phyloP scores from a whole-genome alignment of 2,329 filamentous ascomycete species.

The Botrytis porri region DNA sequence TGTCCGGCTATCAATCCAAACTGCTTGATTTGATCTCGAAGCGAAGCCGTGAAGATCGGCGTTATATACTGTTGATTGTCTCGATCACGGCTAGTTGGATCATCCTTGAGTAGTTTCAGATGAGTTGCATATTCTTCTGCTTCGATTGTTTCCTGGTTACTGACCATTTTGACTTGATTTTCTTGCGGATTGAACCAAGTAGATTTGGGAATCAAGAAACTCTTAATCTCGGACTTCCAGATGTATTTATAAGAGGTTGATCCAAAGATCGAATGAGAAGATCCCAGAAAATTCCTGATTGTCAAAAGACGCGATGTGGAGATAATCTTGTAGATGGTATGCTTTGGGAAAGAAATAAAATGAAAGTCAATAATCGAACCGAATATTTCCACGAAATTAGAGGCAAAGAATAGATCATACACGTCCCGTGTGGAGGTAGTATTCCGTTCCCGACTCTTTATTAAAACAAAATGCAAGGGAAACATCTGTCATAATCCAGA shows the following conservation, averaged over 20 bases:
- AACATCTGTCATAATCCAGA: not conserved
- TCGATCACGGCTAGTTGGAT: not conserved
- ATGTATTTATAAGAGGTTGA: not conserved
- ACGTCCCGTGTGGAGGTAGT: not conserved
- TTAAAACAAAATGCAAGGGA: not conserved
- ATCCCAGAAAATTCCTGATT: not conserved
- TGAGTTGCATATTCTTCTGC: not conserved
- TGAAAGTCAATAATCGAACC: not conserved
- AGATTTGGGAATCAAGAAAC: not conserved
- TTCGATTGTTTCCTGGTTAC: not conserved
- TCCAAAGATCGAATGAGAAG: not conserved
- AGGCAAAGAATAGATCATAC: not conserved
- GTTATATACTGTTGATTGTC: not conserved
- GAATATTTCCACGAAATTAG: not conserved
- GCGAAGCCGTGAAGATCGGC: not conserved
- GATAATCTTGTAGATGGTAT: not conserved
- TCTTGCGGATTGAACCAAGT: not conserved
- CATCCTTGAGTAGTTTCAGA: not conserved
- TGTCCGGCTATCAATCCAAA: slow-evolving; percentile 7
- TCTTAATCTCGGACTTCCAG: not conserved
- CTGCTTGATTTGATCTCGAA: not conserved
- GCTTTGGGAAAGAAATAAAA: not conserved
- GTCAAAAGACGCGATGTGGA: not conserved
- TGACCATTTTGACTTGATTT: not conserved
- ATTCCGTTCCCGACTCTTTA: not conserved